Evolutionary conservation across 2,329 filamentous ascomycete species (phyloP).

Genomic region (Epichloe aotearoae): DNA sequence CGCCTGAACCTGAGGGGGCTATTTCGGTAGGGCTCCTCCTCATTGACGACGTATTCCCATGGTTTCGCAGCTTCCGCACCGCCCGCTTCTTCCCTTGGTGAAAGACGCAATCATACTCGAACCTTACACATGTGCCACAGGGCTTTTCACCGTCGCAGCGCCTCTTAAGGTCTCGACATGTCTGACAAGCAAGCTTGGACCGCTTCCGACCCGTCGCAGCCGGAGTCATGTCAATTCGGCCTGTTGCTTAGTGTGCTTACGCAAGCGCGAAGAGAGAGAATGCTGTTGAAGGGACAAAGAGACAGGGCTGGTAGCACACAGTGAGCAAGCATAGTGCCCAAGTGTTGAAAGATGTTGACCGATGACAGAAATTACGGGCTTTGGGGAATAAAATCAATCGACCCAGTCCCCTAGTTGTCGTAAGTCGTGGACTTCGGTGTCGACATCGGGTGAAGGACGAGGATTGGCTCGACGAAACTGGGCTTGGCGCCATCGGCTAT

Average conservation of each 20-base stretch:
- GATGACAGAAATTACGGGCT: not conserved
- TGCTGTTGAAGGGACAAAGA: not conserved
- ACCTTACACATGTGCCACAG: constrained; percentile 38
- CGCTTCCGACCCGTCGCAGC: constrained; percentile 17
- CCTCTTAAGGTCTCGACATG: constrained; percentile 41
- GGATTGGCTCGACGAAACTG: not conserved
- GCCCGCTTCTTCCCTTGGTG: constrained; percentile 9
- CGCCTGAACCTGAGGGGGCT: not conserved
- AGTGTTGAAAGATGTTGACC: not conserved
- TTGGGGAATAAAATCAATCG: not conserved
- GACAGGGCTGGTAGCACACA: not conserved
- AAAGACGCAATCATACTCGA: constrained; percentile 40
- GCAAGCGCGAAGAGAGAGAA: not conserved
- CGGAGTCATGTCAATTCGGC: not conserved
- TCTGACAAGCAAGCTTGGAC: constrained; percentile 32
- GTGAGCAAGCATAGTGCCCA: not conserved
- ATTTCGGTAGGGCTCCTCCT: too few species aligned
- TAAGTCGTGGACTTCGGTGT: too few species aligned
- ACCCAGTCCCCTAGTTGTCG: too few species aligned
- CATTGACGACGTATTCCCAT: not conserved
- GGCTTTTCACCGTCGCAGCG: constrained; percentile 41
- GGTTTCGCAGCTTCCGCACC: not conserved
- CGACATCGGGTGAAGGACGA: too few species aligned
- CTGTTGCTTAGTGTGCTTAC: not conserved
- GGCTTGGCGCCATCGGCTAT: not conserved